phyloP scores from a whole-genome alignment of 2,329 filamentous ascomycete genomes.

The Colletotrichum paranaense region DNA sequence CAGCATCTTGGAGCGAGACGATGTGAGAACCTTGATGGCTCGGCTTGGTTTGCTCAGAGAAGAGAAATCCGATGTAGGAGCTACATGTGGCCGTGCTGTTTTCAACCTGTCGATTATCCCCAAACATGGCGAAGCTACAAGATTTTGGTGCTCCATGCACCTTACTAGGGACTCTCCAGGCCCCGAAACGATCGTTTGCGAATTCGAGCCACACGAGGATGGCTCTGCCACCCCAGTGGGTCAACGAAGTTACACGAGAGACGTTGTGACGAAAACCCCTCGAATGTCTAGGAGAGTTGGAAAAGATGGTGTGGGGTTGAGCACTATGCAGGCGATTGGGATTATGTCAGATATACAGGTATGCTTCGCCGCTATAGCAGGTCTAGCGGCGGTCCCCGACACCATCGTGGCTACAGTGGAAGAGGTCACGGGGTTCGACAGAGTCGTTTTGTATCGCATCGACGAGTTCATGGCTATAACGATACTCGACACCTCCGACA shows the following conservation, averaged over 20 bases:
- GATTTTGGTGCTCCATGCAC: neutral
- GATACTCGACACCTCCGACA: neutral
- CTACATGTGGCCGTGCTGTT: neutral
- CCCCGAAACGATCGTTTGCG: neutral
- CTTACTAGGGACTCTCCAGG: neutral
- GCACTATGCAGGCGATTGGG: neutral
- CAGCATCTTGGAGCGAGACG: neutral
- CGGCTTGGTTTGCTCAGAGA: neutral
- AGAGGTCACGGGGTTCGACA: neutral
- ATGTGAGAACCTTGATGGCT: neutral
- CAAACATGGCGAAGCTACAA: neutral
- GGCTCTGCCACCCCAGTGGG: neutral
- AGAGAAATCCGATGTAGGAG: neutral
- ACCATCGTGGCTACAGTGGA: neutral
- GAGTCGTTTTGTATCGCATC: neutral
- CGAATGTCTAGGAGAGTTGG: neutral
- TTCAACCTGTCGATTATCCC: neutral
- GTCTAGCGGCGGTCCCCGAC: neutral
- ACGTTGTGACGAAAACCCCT: neutral
- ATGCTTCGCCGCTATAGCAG: neutral
- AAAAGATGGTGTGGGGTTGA: neutral
- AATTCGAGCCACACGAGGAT: neutral
- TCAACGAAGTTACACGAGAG: neutral
- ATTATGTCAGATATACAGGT: neutral
- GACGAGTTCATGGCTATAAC: neutral